A percentile compares a stretch with the other conserved stretches of the same genome.
Evolutionary conservation across 345 rosid genomes (phyloP).

Genomic region (Eucalyptus regnans): DNA sequence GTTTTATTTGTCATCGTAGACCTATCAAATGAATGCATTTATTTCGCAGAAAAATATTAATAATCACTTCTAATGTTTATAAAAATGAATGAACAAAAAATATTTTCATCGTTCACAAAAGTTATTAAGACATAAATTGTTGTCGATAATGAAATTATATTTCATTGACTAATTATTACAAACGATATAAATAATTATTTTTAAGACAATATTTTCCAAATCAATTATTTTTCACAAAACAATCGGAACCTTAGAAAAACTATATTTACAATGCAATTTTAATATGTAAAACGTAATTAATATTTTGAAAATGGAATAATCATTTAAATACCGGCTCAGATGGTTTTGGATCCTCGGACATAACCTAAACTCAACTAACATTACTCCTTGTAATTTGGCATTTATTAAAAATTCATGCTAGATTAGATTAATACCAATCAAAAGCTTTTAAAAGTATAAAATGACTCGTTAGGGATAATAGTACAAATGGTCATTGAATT

Average conservation of each 20-base stretch:
- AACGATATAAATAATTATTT: no score
- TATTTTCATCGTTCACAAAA: not conserved
- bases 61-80: rapidly evolving
- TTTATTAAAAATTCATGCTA: not conserved
- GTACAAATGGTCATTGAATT: not conserved
- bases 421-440: not conserved
- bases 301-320: no score
- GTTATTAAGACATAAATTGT: rapidly evolving
- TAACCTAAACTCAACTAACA: not conserved
- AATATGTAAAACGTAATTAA: no score
- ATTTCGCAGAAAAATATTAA: no score
- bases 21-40: rapidly evolving
- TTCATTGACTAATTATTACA: not conserved
- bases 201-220: rapidly evolving
- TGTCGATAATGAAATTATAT: not conserved
- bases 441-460: not conserved
- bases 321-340: rapidly evolving
- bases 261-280: no score
- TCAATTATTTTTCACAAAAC: no score
- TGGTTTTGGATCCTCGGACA: not conserved
- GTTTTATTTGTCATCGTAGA: not conserved
- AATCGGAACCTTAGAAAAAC: no score
- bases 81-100: not conserved
- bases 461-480: not conserved
- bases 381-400: not conserved